Conservation (phyloP, 2,329 filamentous ascomycete species). For the Chaetomium strumarium region DNA sequence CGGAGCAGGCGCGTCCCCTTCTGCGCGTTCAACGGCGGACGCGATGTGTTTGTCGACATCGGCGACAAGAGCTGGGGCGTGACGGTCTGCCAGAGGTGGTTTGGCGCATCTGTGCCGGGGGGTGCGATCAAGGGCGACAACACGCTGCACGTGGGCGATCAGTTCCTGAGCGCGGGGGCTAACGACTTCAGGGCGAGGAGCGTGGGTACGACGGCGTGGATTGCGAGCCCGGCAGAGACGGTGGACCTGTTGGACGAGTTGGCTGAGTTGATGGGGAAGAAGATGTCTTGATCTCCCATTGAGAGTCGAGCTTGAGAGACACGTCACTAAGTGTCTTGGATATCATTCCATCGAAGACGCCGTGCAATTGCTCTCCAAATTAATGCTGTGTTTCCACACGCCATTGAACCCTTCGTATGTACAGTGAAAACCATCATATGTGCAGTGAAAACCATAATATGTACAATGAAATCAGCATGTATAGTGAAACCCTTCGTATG, state of each 20-base stretch:
- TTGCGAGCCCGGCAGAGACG: slow-evolving; percentile 86
- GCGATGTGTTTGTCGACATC: slow-evolving; percentile 97
- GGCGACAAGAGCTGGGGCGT: slow-evolving; percentile 98
- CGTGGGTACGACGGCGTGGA: slow-evolving; percentile 94
- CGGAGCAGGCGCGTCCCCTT: slow-evolving; percentile 61
- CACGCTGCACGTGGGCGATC: slow-evolving; percentile 92
- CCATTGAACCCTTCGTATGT: too few species aligned
- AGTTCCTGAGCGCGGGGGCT: slow-evolving; percentile 89
- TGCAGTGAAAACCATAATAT: too few species aligned
- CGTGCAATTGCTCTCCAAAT: too few species aligned
- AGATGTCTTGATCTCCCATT: slow-evolving; percentile 25
- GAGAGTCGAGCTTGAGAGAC: too few species aligned
- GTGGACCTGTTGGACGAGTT: slow-evolving; percentile 85
- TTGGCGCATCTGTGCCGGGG: slow-evolving; percentile 49
- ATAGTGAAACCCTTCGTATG: too few species aligned
- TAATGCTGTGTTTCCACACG: too few species aligned
- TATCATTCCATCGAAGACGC: too few species aligned
- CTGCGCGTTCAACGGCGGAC: slow-evolving; percentile 96
- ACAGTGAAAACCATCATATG: too few species aligned
- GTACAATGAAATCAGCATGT: too few species aligned
- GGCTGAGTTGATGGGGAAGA: slow-evolving; percentile 49
- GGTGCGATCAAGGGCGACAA: slow-evolving; percentile 61
- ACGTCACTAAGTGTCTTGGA: too few species aligned
- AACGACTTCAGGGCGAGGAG: slow-evolving; percentile 96
- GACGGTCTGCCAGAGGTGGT: slow-evolving; percentile 84